Percentiles rank a stretch among this genome's conserved stretches.
Evolutionary conservation across 169 alveolate genomes (phyloP).

Genomic region (Cryptosporidium bovis): DNA sequence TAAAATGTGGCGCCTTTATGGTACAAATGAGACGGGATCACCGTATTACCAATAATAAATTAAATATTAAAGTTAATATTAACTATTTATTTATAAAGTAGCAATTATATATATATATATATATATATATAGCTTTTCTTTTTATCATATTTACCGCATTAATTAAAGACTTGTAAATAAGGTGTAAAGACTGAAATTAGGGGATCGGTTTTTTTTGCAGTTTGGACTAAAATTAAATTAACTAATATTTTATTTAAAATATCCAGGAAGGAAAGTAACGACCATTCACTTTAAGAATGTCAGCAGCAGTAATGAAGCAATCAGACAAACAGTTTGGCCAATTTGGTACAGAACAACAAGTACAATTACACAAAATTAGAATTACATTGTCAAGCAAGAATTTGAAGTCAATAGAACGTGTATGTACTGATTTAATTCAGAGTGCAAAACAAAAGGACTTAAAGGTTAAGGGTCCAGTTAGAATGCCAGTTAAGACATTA

Average conservation of each 20-base stretch:
- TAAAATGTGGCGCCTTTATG: constrained; percentile 5
- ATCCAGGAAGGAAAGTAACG: not conserved
- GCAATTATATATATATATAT: too few species aligned
- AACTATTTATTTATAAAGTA: too few species aligned
- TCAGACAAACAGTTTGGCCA: constrained; percentile 72
- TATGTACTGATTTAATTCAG: constrained; percentile 91
- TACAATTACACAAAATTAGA: constrained; percentile 90
- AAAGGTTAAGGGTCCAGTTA: constrained; percentile 95
- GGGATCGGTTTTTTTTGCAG: too few species aligned
- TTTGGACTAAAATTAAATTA: too few species aligned
- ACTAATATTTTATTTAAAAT: not conserved
- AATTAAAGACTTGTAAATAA: constrained; percentile 27
- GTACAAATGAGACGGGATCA: constrained; percentile 71
- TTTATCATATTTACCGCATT: constrained; percentile 7
- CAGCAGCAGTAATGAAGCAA: constrained; percentile 71
- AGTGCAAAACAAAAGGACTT: constrained; percentile 94
- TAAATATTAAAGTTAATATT: not conserved
- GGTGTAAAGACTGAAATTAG: not conserved
- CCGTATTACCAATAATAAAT: too few species aligned
- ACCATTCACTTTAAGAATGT: constrained; percentile 11
- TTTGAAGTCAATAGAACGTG: constrained; percentile 90
- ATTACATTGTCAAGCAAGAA: constrained; percentile 92
- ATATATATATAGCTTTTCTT: not conserved
- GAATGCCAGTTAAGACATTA: constrained; percentile 96
- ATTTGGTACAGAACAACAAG: constrained; percentile 85